Evolutionary conservation across 2,329 filamentous ascomycete species (phyloP).

Genomic region (Gyromitra esculenta): DNA sequence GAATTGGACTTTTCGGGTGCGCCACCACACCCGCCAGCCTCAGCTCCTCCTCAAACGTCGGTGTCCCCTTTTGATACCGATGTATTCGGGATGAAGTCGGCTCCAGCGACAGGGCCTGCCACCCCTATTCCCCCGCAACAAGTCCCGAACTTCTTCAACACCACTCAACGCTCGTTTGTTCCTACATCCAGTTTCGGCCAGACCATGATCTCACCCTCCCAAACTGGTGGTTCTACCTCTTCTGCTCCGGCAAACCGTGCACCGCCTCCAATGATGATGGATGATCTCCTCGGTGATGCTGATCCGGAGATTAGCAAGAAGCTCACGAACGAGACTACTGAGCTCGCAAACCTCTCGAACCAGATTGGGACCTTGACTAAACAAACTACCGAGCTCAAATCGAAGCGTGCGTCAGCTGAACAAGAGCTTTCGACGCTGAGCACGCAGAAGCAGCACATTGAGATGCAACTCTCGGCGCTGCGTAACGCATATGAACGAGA

Average conservation of each 20-base stretch:
- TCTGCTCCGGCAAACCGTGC: constrained; percentile 62
- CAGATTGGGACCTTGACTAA: constrained; percentile 90
- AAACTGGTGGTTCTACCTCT: constrained; percentile 72
- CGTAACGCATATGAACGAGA: constrained; percentile 92
- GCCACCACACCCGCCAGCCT: constrained; percentile 62
- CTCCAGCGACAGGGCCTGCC: constrained; percentile 27
- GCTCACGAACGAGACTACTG: constrained; percentile 85
- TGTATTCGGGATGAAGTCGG: constrained; percentile 60
- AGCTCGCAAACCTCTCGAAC: constrained; percentile 94
- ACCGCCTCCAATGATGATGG: constrained; percentile 68
- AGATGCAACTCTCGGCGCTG: constrained; percentile 85
- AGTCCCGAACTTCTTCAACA: constrained; percentile 44
- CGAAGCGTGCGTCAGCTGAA: constrained; percentile 80
- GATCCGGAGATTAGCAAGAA: constrained; percentile 90
- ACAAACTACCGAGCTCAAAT: constrained; percentile 93
- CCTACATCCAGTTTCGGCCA: constrained; percentile 93
- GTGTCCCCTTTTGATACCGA: constrained; percentile 76
- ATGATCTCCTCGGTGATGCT: constrained; percentile 89
- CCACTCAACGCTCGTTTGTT: constrained; percentile 71
- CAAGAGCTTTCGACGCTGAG: constrained; percentile 82
- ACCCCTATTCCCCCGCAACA: constrained; percentile 40
- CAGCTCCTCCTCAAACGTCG: constrained; percentile 69
- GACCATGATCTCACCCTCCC: constrained; percentile 74
- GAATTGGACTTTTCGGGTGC: constrained; percentile 80
- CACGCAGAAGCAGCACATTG: constrained; percentile 91